Evolutionary conservation across 306 rosid genomes (phyloP).

Genomic region (Adenanthera pavonina): DNA sequence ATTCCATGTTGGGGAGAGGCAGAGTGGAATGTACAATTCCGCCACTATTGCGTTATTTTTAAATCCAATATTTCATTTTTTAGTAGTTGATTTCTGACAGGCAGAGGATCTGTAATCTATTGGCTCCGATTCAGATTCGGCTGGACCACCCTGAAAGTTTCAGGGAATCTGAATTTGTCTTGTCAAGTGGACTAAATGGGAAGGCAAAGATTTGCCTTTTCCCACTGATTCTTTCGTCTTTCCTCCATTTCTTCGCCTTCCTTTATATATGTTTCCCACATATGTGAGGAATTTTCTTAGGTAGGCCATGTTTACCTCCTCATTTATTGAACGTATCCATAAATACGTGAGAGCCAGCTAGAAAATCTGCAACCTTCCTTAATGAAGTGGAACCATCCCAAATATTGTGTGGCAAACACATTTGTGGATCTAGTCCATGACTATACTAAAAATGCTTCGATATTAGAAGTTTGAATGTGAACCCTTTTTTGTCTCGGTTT

Average conservation of each 20-base stretch:
- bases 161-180: neutral
- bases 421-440: neutral
- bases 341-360: neutral
- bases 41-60: neutral
- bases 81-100: neutral
- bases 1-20: neutral
- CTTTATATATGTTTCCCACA: neutral
- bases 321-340: neutral
- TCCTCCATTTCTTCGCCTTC: neutral
- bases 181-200: conserved; percentile 2
- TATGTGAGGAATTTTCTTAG: neutral
- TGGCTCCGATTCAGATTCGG: neutral
- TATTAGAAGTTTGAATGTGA: neutral
- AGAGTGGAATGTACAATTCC: neutral
- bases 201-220: neutral
- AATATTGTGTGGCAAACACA: neutral
- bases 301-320: neutral
- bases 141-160: neutral
- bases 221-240: neutral
- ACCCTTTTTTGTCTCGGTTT: neutral
- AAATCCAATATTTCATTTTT: neutral
- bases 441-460: neutral
- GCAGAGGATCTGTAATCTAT: conserved; percentile 5
- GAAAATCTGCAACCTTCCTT: neutral
- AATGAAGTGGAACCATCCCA: neutral